Base-by-base conservation (phyloP, 2,329 filamentous ascomycete species). In the Cordyceps cicadae region DNA sequence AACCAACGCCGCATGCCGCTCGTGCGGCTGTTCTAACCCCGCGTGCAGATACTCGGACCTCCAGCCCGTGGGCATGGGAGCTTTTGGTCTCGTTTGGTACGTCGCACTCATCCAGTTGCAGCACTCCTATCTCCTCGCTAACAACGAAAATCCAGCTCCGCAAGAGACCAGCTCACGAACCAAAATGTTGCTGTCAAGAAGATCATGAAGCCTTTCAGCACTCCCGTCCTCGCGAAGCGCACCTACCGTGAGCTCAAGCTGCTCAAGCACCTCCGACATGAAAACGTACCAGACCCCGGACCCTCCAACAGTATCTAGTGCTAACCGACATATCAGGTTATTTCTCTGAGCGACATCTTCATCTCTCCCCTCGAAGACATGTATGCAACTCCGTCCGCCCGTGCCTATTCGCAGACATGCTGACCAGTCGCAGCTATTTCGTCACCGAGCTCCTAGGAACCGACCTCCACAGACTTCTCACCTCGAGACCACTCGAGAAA, bases 171-270 rank as follows among this genome's bases (percentile, higher is more conserved):
- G 80, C 91, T 99, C 76, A 97, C 94, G 63, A 90, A 85, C 74
- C 92, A 97, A 76, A 92, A 92, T 76, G 94, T 99, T 64, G 94
- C 94, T 62, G 92, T 99, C 74, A 99, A 99, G 85, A 99, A 99
- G 85, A 99, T 99, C 72, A 97, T 99, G 93, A 99, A 97, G 81
- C 94, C 94, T 11, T 99, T 99, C 78, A 97, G 92, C 82, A 99
- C 94, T n/a, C 92, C 94, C 1, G 94, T 99, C 62, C 82, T 99
- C 53, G 94, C 94, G 62, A 99, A 99, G 81, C 86, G 94, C 72
- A 99, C 94, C 67, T 99, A 99, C 76, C 87, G 94, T 71, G 94
- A 99, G 76, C 80, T 99, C 72, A 99, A 97, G 81, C 84, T 99
- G 65, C 81, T 99, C 71, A 99, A 97, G 81, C 94, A 99, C 72